Conservation (phyloP, 2,329 filamentous ascomycete species). For the Clonostachys byssicola region DNA sequence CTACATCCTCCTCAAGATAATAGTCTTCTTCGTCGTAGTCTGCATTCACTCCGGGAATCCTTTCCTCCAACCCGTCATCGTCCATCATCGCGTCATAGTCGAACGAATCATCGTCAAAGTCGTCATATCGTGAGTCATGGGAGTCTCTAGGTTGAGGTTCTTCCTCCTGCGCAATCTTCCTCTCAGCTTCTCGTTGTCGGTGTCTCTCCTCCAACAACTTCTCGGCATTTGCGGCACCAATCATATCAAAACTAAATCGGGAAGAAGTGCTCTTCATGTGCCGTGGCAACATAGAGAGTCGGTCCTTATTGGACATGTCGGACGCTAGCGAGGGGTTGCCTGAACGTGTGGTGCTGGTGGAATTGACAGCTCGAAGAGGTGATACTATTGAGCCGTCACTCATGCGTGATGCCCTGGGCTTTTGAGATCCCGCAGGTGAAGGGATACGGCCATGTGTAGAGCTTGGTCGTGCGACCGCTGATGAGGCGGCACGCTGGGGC, state of each 20-base stretch:
- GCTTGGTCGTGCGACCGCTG: too few relatives aligned
- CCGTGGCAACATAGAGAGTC: constrained; percentile 47
- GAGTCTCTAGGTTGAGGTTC: constrained; percentile 9
- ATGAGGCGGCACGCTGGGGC: too few relatives aligned
- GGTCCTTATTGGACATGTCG: constrained; percentile 37
- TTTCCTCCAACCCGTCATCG: constrained; percentile 61
- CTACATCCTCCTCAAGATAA: constrained; percentile 15
- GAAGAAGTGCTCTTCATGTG: constrained; percentile 76
- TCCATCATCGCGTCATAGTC: constrained; percentile 63
- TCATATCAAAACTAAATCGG: constrained; percentile 79
- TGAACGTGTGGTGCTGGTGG: constrained; percentile 32
- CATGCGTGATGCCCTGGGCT: not conserved
- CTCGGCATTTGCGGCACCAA: constrained; percentile 63
- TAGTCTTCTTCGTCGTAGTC: constrained; percentile 36
- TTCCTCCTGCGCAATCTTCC: constrained; percentile 34
- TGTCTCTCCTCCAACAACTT: constrained; percentile 71
- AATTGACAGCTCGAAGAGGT: constrained; percentile 7
- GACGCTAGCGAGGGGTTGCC: constrained; percentile 46
- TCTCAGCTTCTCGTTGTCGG: constrained; percentile 61
- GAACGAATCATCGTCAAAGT: constrained; percentile 57
- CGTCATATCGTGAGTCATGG: constrained; percentile 53
- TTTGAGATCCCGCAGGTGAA: not conserved
- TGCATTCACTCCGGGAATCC: constrained; percentile 55
- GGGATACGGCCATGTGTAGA: too few relatives aligned
- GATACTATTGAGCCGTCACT: not conserved